Evolutionary conservation across 192 early-diverging fungal genomes (phyloP).

Genomic region (Backusella parvicylindrica): DNA sequence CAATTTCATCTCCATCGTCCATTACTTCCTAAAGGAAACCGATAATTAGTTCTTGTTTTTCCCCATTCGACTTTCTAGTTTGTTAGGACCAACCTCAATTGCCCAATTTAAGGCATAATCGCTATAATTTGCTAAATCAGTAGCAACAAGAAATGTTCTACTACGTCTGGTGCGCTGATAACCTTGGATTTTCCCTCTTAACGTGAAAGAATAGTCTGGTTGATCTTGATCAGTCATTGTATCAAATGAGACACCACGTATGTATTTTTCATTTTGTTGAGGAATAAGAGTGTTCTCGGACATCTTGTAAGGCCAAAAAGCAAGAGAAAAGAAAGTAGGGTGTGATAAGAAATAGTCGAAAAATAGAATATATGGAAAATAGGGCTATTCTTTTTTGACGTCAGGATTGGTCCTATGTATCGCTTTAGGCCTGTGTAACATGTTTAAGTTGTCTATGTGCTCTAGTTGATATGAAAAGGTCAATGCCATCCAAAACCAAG

Average conservation of each 20-base stretch:
- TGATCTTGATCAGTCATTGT: constrained; percentile 36
- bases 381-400: background rate
- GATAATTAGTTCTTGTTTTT: background rate
- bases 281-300: background rate
- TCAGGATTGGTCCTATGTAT: constrained; percentile 2
- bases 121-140: constrained; percentile 49
- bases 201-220: constrained; percentile 41
- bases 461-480: background rate
- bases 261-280: constrained; percentile 16
- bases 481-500: background rate
- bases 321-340: background rate
- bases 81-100: constrained; percentile 26
- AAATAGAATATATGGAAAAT: background rate
- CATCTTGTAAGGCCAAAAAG: background rate
- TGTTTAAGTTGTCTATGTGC: background rate
- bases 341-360: background rate
- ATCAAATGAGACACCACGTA: constrained; percentile 36
- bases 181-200: constrained; percentile 44
- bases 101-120: constrained; percentile 49
- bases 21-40: constrained; percentile 33
- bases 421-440: background rate
- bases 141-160: constrained; percentile 48
- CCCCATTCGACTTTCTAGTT: background rate
- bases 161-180: constrained; percentile 34
- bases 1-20: constrained; percentile 52